These are phyloP conservation scores for Globisporangium carolinianum DNA, from an alignment of 352 stramenopile genomes.

Conservation along the genomic window DNA sequence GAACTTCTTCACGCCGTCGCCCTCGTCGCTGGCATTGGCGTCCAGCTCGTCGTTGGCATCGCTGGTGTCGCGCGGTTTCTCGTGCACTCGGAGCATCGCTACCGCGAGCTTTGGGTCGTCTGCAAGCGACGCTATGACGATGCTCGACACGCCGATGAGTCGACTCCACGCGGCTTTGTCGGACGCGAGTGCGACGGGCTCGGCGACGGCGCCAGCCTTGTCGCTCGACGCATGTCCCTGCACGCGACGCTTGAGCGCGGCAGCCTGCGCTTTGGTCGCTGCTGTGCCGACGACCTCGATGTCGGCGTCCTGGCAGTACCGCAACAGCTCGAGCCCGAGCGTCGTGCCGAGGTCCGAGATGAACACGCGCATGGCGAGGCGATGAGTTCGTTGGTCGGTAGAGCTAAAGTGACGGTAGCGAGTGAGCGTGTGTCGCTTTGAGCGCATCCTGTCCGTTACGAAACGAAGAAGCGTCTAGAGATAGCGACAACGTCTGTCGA, in stretches of 20 bases:
- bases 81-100: conserved; percentile 61
- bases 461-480: too few relatives aligned
- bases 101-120: conserved; percentile 49
- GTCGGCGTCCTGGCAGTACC: conserved; percentile 51
- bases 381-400: too few relatives aligned
- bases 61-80: conserved; percentile 24
- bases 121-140: conserved; percentile 46
- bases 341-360: conserved; percentile 63
- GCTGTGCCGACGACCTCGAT: conserved; percentile 62
- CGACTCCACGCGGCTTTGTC: conserved; percentile 44
- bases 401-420: too few relatives aligned
- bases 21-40: conserved; percentile 15
- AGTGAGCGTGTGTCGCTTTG: too few relatives aligned
- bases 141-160: conserved; percentile 45
- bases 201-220: conserved; percentile 28
- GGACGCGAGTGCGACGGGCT: conserved; percentile 39
- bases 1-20: conserved; percentile 45
- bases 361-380: conserved; percentile 64
- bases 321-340: conserved; percentile 40
- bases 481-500: too few relatives aligned
- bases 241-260: conserved; percentile 40
- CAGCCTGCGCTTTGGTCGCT: conserved; percentile 33
- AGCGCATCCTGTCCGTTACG: too few relatives aligned
- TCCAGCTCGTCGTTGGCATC: conserved; percentile 24
- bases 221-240: conserved; percentile 55